These are phyloP conservation scores for Geum urbanum DNA, from an alignment of 306 rosid species.

Conservation along the genomic window DNA sequence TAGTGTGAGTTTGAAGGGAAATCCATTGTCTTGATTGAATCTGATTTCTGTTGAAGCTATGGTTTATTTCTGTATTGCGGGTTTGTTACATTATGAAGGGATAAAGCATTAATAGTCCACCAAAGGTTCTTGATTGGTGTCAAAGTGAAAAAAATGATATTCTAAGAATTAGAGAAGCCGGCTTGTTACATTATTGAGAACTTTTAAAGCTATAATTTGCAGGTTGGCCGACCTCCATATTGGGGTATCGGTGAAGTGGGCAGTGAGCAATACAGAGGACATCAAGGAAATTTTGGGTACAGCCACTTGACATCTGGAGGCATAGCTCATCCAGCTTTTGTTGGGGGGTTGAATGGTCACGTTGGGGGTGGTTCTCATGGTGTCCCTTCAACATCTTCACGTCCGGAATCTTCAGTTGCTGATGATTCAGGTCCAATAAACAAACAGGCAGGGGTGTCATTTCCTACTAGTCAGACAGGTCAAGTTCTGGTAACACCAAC, in stretches of 20 bases:
- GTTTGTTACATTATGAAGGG: not conserved
- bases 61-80: not conserved
- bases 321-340: conserved; percentile 5
- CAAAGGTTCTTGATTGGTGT: not conserved
- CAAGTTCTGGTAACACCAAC: not conserved
- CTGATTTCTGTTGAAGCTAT: conserved; percentile 4
- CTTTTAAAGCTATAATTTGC: not conserved
- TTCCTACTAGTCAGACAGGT: not conserved
- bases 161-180: not conserved
- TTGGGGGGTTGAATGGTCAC: not conserved
- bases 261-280: not conserved
- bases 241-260: not conserved
- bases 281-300: conserved; percentile 12
- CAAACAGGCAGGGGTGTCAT: not conserved
- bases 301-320: not conserved
- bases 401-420: not conserved
- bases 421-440: not conserved
- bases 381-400: conserved; percentile 11
- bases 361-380: conserved; percentile 2
- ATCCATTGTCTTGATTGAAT: not conserved
- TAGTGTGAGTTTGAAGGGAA: not conserved
- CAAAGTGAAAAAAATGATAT: not conserved
- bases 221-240: conserved; percentile 8
- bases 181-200: not conserved
- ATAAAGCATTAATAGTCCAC: not conserved